phyloP scores from a whole-genome alignment of 2,329 filamentous ascomycete genomes.

The Dendryphion nanum region DNA sequence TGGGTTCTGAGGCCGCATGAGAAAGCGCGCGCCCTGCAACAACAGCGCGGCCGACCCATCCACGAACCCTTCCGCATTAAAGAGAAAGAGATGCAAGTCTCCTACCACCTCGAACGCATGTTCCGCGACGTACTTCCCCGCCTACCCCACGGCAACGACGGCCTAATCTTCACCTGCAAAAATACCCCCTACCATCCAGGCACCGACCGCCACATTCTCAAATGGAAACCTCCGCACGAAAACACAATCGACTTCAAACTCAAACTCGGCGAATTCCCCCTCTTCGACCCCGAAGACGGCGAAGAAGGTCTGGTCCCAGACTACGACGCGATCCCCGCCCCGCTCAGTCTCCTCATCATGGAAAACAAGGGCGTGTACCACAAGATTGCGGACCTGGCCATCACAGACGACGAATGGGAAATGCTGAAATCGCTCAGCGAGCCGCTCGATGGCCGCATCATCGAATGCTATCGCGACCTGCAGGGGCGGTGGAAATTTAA shows the following conservation, averaged over 20 bases:
- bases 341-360: slow-evolving; percentile 68
- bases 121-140: slow-evolving; percentile 81
- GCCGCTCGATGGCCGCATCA: slow-evolving; percentile 80
- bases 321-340: slow-evolving; percentile 73
- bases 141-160: slow-evolving; percentile 91
- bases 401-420: slow-evolving; percentile 81
- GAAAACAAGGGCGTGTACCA: slow-evolving; percentile 65
- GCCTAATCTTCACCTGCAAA: slow-evolving; percentile 95
- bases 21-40: slow-evolving; percentile 48
- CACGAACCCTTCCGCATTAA: slow-evolving; percentile 78
- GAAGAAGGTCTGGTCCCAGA: slow-evolving; percentile 67
- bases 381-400: slow-evolving; percentile 61
- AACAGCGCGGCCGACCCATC: slow-evolving; percentile 65
- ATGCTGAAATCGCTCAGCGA: slow-evolving; percentile 69
- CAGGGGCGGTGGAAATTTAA: slow-evolving; percentile 75
- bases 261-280: slow-evolving; percentile 68
- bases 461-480: slow-evolving; percentile 84
- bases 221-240: slow-evolving; percentile 95
- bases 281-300: slow-evolving; percentile 66
- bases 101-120: slow-evolving; percentile 75
- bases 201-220: slow-evolving; percentile 90
- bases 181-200: slow-evolving; percentile 83
- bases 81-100: slow-evolving; percentile 85
- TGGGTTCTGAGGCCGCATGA: slow-evolving; percentile 72
- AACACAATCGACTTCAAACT: slow-evolving; percentile 94